phyloP scores from a whole-genome alignment of 108 stramenopile species.

The Nitzschia palea region DNA sequence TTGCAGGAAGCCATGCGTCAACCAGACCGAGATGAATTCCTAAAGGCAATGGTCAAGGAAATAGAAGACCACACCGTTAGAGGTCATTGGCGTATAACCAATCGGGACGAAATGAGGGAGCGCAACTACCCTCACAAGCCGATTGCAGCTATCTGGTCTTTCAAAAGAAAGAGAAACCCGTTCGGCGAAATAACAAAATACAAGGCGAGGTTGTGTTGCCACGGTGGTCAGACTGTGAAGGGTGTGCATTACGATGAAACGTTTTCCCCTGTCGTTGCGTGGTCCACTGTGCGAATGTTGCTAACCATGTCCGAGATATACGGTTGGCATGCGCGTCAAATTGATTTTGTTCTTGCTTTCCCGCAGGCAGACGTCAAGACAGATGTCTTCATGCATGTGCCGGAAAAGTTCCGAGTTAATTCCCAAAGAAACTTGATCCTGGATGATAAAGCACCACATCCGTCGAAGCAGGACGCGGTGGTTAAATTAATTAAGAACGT shows the following conservation, averaged over 20 bases:
- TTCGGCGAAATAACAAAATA: constrained; percentile 35
- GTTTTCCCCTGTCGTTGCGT: constrained; percentile 40
- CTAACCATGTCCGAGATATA: too few relatives aligned
- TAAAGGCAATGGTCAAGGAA: constrained; percentile 23
- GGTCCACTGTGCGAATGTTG: constrained; percentile 37
- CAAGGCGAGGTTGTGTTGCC: constrained; percentile 38
- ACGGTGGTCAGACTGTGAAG: constrained; percentile 29
- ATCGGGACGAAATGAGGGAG: background rate
- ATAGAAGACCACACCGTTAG: constrained; percentile 15
- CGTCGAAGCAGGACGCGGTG: too few relatives aligned
- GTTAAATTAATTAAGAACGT: too few relatives aligned
- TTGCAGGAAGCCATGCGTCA: constrained; percentile 14
- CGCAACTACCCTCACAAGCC: background rate
- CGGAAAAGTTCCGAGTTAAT: too few relatives aligned
- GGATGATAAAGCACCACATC: too few relatives aligned
- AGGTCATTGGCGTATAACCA: constrained; percentile 18
- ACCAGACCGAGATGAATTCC: background rate
- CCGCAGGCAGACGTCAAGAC: too few relatives aligned
- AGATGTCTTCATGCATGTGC: too few relatives aligned
- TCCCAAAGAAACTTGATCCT: too few relatives aligned
- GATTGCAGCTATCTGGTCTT: background rate
- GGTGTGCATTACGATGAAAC: constrained; percentile 42
- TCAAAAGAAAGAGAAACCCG: constrained; percentile 16
- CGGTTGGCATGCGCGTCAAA: too few relatives aligned
- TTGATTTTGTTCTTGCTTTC: too few relatives aligned